Evolutionary conservation across 2,329 filamentous ascomycete genomes (phyloP).

Genomic region (Dothideomycetidae sp.): DNA sequence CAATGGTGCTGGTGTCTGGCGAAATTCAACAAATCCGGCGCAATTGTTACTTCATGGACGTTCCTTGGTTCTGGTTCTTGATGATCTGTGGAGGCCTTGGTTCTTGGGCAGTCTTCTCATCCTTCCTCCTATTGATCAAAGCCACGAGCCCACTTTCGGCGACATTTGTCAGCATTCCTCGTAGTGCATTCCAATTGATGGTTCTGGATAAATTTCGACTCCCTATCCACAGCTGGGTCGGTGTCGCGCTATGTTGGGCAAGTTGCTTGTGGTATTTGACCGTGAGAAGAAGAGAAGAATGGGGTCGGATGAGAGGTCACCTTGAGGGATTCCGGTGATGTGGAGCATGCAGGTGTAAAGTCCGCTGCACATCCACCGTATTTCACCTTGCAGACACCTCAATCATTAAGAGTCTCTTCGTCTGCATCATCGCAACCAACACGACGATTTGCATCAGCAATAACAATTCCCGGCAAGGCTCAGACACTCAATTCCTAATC

Average conservation of each 20-base stretch:
- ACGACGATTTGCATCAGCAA: too few relatives aligned
- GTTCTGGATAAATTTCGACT: constrained; percentile 35
- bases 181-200: constrained; percentile 35
- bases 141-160: constrained; percentile 37
- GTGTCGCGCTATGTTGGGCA: constrained; percentile 36
- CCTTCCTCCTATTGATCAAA: constrained; percentile 35
- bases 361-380: too few relatives aligned
- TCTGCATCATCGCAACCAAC: too few relatives aligned
- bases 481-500: too few relatives aligned
- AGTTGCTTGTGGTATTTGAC: constrained; percentile 36
- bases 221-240: constrained; percentile 38
- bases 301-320: constrained; percentile 12
- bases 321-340: background rate
- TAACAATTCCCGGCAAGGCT: too few relatives aligned
- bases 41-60: constrained; percentile 41
- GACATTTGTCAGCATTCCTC: constrained; percentile 36
- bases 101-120: constrained; percentile 34
- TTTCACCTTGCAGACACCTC: too few relatives aligned
- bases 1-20: constrained; percentile 36
- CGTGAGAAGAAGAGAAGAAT: constrained; percentile 29
- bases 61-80: constrained; percentile 43
- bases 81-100: constrained; percentile 35
- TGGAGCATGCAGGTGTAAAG: too few relatives aligned
- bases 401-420: too few relatives aligned
- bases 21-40: constrained; percentile 35